Evolutionary conservation across 768 basidiomycete genomes (phyloP), one percentile per base, ranked within the genome.

Genomic region (Lactarius evosmus): DNA sequence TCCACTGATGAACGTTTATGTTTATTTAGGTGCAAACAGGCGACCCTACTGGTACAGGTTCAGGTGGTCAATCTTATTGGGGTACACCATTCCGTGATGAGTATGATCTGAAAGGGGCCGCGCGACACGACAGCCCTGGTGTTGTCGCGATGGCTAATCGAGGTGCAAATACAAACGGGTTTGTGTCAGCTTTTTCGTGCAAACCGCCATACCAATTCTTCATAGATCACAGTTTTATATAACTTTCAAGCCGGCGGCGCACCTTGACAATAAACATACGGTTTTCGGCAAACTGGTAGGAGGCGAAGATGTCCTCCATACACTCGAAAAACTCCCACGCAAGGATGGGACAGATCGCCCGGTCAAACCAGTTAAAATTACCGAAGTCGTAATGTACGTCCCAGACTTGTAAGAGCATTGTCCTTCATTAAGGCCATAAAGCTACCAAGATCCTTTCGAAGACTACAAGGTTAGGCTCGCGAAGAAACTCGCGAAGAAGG

Each of bases 201-300:
- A 27, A 46, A 30, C 32, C 29, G 27, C 61, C 1, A 69, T 57
- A 52, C 34, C 36, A 25, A 58, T 49, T 40, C 56, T 53, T 52
- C 17, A 40, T 44, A 93, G 93, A 16, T 93, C 93, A 3, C 96
- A 98, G 72, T 99, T 93, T 76, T 98, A 93, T 74, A 72, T 98
- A 51, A 95, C 96, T 0, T 98, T 98, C 80, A 83, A 81, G 58
- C 76, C 87, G 1, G 83, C 93, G 7, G 82, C 91, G 0, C 85
- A 98, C 73, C 83, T 99, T 25, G 91, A 98, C 75, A 89, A 86
- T 64, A 95, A 95, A 71, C 94, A 95, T 71, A 95, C 95, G 0
- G 97, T 98, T 2, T 99, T 98, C 71, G 97, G 97, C 3, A 95
- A 96, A 69, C 81, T 98, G 16, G 95, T 99, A 2, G 97, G 97